Conservation (phyloP, 23 red algal genomes). For the Gracilaria caudata region DNA sequence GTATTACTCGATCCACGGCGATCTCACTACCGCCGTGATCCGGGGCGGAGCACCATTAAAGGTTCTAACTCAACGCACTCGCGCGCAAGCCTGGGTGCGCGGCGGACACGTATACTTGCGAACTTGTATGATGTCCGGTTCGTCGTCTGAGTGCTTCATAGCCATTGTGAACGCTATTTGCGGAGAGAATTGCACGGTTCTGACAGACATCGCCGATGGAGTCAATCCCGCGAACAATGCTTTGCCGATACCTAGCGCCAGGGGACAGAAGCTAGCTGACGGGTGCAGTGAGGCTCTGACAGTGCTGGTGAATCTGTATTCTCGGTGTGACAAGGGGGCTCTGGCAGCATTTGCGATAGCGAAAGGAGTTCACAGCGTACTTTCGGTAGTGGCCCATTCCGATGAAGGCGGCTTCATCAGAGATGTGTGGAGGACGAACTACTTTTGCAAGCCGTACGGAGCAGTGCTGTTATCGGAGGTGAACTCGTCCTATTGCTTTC, state of each 20-base stretch:
- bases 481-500: background rate
- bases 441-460: background rate
- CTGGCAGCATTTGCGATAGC: background rate
- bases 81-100: no score
- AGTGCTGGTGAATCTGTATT: background rate
- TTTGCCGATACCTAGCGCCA: no score
- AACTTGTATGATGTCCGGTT: no score
- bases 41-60: background rate
- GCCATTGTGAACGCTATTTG: no score
- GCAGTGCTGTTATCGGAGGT: background rate
- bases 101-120: no score
- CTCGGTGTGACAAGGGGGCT: background rate
- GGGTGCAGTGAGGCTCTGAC: no score
- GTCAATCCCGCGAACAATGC: no score
- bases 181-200: no score
- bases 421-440: background rate
- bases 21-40: background rate
- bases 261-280: no score
- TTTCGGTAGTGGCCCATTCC: background rate
- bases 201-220: no score
- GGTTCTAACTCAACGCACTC: no score
- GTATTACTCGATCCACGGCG: background rate
- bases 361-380: background rate
- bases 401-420: slow-evolving; percentile 1
- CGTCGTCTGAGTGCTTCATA: no score